A percentile compares a stretch with the other conserved stretches of the same genome.
Conservation (phyloP, 169 alveolate species). For the Cyclospora cayetanensis region DNA sequence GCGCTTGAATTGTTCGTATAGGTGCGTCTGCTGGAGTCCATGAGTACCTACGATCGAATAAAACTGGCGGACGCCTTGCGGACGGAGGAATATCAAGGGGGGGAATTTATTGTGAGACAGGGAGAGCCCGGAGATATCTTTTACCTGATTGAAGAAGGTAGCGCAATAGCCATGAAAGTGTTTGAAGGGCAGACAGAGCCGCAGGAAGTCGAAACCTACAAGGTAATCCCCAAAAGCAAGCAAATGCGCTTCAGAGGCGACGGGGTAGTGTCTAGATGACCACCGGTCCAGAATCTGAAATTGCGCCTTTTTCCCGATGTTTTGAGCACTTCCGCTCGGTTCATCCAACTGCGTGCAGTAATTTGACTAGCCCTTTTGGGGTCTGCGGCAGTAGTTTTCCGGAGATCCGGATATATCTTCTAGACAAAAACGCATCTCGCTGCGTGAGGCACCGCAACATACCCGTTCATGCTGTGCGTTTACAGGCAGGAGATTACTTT, state of each 20-base stretch:
- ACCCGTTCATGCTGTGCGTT: slow-evolving; percentile 71
- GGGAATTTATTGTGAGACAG: slow-evolving; percentile 88
- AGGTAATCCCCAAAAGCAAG: neutral
- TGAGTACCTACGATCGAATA: slow-evolving; percentile 93
- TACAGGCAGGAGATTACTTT: slow-evolving; percentile 92
- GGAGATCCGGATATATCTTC: too few species aligned
- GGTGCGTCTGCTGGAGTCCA: slow-evolving; percentile 88
- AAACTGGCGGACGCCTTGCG: slow-evolving; percentile 89
- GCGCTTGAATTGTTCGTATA: neutral
- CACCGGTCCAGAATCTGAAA: slow-evolving; percentile 75
- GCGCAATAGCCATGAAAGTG: slow-evolving; percentile 90
- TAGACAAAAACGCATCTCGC: too few species aligned
- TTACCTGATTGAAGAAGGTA: slow-evolving; percentile 93
- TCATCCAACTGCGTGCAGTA: too few species aligned
- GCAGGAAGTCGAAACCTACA: neutral
- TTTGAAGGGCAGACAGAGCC: slow-evolving; percentile 47
- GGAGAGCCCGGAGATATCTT: slow-evolving; percentile 94
- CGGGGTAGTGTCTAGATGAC: slow-evolving; percentile 69
- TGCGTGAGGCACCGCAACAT: too few species aligned
- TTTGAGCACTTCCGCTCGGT: too few species aligned
- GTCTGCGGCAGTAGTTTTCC: too few species aligned
- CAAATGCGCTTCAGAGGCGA: neutral
- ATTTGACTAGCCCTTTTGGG: too few species aligned
- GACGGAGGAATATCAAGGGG: slow-evolving; percentile 78
- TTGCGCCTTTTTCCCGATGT: too few species aligned